Evolutionary conservation across 257 asterid species (phyloP), one percentile per base, ranked within the genome.

Genomic region (Penstemon newberryi): DNA sequence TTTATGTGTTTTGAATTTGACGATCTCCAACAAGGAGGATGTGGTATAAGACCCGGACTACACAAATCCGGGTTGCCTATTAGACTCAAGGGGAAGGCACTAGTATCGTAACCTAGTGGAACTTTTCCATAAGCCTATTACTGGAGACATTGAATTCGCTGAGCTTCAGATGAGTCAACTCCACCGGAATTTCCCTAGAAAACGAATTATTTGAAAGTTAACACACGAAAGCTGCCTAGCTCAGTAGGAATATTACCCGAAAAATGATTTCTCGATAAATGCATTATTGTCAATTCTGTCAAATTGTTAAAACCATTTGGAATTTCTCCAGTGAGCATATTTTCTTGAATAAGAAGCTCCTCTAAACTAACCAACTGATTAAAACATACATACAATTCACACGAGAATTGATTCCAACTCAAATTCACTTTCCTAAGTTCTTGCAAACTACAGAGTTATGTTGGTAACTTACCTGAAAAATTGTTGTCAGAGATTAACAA

Each of bases 91-190:
- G 64, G 92, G 18, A 74, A 86, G 45, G 73, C 50, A 43, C 77
- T 75, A 19, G 74, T 67, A 11, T 82, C 81, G 6, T 87, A 88
- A 45, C 77, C 84, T 38, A 44, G 59, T 19, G 98, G 98, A 8
- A 92, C 84, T 77, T 57, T 70, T 33, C 98, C 98, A 5, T 80
- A 79, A 92, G 96, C 85, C 75, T 84, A 68, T 90, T 92, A 71
- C 85, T 78, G 3, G 98, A 89, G 41, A 91, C 70, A 56, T 89
- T 82, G 65, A 91, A 89, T 71, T 68, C 83, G 74, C 77, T 86
- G 65, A 91, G 83, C 82, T 82, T 87, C 56, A 89, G 84, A 37
- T 86, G 81, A 36, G 86, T 67, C 67, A 91, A 73, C 58, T 73
- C 83, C n/a, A 4, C 59, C 0, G 98, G 96, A 63, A 91, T 86